phyloP scores from a whole-genome alignment of 495 filamentous ascomycete genomes.

The Penicillium turbatum region DNA sequence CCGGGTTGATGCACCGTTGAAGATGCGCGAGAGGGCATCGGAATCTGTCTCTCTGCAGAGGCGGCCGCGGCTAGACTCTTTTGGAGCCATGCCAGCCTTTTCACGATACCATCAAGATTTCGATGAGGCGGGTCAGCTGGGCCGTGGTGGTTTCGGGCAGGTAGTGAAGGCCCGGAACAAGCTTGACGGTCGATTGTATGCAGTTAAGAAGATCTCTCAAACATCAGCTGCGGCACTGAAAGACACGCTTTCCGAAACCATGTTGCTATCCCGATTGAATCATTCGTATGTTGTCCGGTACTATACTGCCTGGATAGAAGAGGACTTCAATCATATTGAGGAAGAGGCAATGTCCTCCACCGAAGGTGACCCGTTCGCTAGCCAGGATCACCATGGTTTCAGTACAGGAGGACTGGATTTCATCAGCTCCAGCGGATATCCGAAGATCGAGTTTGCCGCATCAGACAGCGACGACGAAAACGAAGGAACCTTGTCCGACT shows the following conservation, averaged over 20 bases:
- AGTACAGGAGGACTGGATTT: slow-evolving; percentile 87
- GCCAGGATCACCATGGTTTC: slow-evolving; percentile 55
- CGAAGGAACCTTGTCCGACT: slow-evolving; percentile 32
- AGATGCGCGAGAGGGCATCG: slow-evolving; percentile 33
- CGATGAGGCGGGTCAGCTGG: slow-evolving; percentile 79
- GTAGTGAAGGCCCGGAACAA: slow-evolving; percentile 96
- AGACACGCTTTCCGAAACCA: slow-evolving; percentile 86
- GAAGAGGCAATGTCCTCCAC: slow-evolving; percentile 56
- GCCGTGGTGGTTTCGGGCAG: slow-evolving; percentile 93
- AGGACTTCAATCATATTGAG: slow-evolving; percentile 54
- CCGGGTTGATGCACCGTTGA: slow-evolving; percentile 51
- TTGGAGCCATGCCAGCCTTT: slow-evolving; percentile 35
- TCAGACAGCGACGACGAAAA: slow-evolving; percentile 64
- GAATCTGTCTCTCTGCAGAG: slow-evolving; percentile 39
- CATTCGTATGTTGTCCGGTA: slow-evolving; percentile 96
- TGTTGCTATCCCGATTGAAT: slow-evolving; percentile 83
- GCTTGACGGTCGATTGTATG: slow-evolving; percentile 88
- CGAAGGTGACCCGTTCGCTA: slow-evolving; percentile 43
- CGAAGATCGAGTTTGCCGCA: slow-evolving; percentile 68
- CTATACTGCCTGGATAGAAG: slow-evolving; percentile 91
- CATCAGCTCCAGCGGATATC: slow-evolving; percentile 82
- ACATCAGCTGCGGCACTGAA: slow-evolving; percentile 73
- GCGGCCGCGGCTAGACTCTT: slow-evolving; percentile 47
- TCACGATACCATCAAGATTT: slow-evolving; percentile 86
- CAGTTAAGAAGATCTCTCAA: slow-evolving; percentile 91